Conservation (phyloP, 495 filamentous ascomycete species). For the Hypoxylon trugodes region DNA sequence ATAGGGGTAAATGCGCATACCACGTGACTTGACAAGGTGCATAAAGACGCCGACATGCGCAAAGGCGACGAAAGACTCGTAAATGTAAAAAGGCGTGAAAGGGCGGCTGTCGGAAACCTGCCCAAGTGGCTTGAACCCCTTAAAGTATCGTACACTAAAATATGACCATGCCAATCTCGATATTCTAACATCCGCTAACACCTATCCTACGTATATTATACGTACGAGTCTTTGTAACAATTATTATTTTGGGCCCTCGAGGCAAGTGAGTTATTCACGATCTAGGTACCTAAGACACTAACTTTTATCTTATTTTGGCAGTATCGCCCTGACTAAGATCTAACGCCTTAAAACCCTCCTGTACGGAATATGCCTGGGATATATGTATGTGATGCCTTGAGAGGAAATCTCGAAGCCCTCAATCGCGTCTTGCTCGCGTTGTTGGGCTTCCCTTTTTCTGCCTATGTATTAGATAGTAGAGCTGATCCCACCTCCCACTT, state of each 20-base stretch:
- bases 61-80: no score
- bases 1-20: no score
- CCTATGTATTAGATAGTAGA: conserved; percentile 25
- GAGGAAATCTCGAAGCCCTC: conserved; percentile 15
- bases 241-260: conserved; percentile 7
- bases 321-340: no score
- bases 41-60: no score
- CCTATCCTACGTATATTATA: no score
- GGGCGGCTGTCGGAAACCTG: no score
- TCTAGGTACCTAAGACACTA: conserved; percentile 8
- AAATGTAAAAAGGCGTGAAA: no score
- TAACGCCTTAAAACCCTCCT: conserved; percentile 24
- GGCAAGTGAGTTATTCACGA: conserved; percentile 1
- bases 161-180: no score
- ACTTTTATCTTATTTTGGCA: conserved; percentile 15
- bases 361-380: conserved; percentile 18
- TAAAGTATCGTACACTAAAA: no score
- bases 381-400: conserved; percentile 6
- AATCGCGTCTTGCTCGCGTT: conserved; percentile 17
- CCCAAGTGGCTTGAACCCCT: no score
- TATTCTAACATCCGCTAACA: no score
- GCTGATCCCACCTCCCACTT: conserved; percentile 27
- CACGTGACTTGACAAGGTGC: no score
- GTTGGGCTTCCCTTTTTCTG: conserved; percentile 11
- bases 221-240: neutral